phyloP scores from a whole-genome alignment of 2,329 filamentous ascomycete species.

The Sclerotinia minor region DNA sequence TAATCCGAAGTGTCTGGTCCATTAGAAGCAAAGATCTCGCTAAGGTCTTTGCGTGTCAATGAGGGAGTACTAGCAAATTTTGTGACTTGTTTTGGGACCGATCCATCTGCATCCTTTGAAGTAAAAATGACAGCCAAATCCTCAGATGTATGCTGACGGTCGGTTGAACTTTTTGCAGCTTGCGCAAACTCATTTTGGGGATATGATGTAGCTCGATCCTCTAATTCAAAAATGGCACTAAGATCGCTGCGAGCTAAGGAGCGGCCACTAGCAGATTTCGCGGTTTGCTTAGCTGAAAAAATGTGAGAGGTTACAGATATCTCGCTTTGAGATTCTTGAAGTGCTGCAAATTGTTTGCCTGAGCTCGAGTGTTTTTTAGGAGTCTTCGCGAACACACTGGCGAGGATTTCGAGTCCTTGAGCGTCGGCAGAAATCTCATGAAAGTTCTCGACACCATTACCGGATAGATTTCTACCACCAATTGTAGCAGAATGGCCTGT shows the following conservation, averaged over 20 bases:
- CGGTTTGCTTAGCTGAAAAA: neutral
- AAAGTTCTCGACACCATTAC: neutral
- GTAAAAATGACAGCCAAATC: slow-evolving; percentile 4
- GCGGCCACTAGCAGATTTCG: neutral
- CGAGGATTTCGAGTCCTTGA: neutral
- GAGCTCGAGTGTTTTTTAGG: neutral
- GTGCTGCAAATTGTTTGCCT: neutral
- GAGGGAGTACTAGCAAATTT: neutral
- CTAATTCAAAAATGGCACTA: neutral
- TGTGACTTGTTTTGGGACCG: neutral
- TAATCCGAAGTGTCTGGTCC: neutral
- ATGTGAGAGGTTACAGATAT: neutral
- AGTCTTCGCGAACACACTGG: neutral
- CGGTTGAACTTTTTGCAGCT: neutral
- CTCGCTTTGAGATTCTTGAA: neutral
- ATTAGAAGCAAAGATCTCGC: slow-evolving; percentile 2
- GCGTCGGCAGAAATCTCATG: neutral
- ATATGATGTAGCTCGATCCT: neutral
- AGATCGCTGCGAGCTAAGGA: neutral
- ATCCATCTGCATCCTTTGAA: neutral
- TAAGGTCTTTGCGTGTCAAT: slow-evolving; percentile 2
- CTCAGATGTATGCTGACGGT: slow-evolving; percentile 13
- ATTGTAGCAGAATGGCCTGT: neutral
- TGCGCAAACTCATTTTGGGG: neutral
- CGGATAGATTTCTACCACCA: neutral